These are phyloP conservation scores for Hemileccinum hortonii DNA, from an alignment of 1,284 basidiomycete species.

Conservation along the genomic window DNA sequence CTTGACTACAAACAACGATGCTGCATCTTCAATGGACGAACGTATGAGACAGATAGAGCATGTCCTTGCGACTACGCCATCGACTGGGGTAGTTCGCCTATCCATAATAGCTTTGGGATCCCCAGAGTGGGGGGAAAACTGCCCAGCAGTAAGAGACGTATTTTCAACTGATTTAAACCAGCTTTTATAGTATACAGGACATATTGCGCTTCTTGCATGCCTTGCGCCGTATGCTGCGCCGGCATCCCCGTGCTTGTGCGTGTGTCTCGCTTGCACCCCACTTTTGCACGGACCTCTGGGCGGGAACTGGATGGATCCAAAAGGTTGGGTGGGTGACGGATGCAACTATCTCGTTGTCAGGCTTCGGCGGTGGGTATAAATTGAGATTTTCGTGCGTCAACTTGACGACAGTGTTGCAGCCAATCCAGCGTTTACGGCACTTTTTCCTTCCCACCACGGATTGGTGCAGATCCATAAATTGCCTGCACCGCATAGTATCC, in stretches of 20 bases:
- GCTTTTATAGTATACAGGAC: constrained; percentile 45
- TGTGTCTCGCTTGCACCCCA: constrained; percentile 67
- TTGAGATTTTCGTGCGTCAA: constrained; percentile 1
- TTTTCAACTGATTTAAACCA: constrained; percentile 3
- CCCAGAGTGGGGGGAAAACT: constrained; percentile 67
- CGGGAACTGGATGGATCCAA: constrained; percentile 65
- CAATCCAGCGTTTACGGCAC: constrained; percentile 61
- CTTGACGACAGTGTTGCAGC: constrained; percentile 39
- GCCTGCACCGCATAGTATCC: constrained; percentile 66
- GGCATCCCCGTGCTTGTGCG: constrained; percentile 58
- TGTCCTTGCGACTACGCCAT: constrained; percentile 17
- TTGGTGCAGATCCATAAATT: constrained; percentile 73
- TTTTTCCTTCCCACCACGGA: constrained; percentile 84
- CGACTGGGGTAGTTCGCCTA: constrained; percentile 51
- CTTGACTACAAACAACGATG: constrained; percentile 4
- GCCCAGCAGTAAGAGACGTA: constrained; percentile 44
- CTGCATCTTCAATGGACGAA: constrained; percentile 5
- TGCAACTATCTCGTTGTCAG: constrained; percentile 69
- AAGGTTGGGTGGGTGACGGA: constrained; percentile 82
- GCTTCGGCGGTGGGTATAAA: constrained; percentile 70
- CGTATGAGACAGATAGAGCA: constrained; percentile 20
- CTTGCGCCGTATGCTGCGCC: constrained; percentile 62
- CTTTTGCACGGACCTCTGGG: constrained; percentile 55
- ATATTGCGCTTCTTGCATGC: constrained; percentile 69
- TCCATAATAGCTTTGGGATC: constrained; percentile 73